Evolutionary conservation across 2,329 filamentous ascomycete species (phyloP), one percentile per base, ranked within the genome.

Genomic region (Albifimbria verrucaria): DNA sequence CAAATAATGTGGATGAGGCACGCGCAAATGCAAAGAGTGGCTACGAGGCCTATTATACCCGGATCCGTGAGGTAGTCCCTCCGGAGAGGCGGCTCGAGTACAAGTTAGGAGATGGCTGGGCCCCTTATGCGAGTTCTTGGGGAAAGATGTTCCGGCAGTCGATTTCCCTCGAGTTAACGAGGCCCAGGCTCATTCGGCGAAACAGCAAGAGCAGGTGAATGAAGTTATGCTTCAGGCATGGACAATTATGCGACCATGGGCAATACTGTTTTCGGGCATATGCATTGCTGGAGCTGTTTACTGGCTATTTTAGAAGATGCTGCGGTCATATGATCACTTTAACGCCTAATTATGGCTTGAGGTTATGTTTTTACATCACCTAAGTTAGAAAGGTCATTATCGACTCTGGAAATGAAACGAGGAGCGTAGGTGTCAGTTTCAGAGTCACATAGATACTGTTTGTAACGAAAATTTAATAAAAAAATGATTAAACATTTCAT

Each of bases 121-220:
- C 22, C 65, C 71, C 1, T 44, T 73, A 6, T 72, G 69, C 20
- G 41, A 52, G 2, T 72, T 73, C 21, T 39, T 73, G 15, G 67
- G 63, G 0, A 70, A 68, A 52, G 24, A 64, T 1, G 49, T 67
- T 7, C 70, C 68, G 0, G 50, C 57, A 2, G 56, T 55, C 2
- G 55, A 55, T n/a, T 69, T 69, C 28, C 68, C 68, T 0, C 59
- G 59, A 23, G 50, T 60, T 0, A 70, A 70, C 18, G 63, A 67
- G 44, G 44, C 21, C 12, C 15, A 47, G 17, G 44, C 44, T n/a
- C 44, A 47, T 25, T 25, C 44, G 20, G 5, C 10, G 22, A 47
- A 47, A 25, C 44, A 47, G 22, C 20, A 47, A 25, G 44, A 47
- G 12, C 44, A 47, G 44, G 44, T n/a, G 3, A 17, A 47, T 17